Evolutionary conservation across 768 basidiomycete species (phyloP), one percentile per base, ranked within the genome.

Genomic region (Sporobolomyces roseus): DNA sequence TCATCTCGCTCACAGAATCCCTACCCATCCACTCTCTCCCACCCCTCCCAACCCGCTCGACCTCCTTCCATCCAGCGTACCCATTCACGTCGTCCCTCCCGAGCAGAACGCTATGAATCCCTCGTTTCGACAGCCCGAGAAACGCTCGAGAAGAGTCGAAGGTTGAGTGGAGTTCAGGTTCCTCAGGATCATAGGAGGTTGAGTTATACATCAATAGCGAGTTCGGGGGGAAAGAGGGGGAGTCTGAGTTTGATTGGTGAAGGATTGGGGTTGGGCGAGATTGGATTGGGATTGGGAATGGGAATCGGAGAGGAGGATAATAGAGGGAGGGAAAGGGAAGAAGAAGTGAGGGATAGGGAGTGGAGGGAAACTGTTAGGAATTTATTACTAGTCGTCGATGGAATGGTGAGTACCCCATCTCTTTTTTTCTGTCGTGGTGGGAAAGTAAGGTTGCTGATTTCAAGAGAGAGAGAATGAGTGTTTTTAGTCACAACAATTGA

Each of bases 381-480:
- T 33, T 51, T 71, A 58, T 52, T 71, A 14, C 41, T 51, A n/a
- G 70, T 71, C 23, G 70, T 71, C 35, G 70, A 71, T 43, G 70
- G 70, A 9, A 66, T 71, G 65, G 65, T 67, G 43, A 52, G 65
- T 30, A 10, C 0, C 8, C 29, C 41, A 14, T 46, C 45, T 23
- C 45, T 46, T 21, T 46, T n/a, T n/a, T n/a, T n/a, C n/a, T n/a
- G n/a, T n/a, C n/a, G n/a, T n/a, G n/a, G n/a, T n/a, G n/a, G n/a
- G n/a, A n/a, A n/a, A n/a, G n/a, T n/a, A n/a, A n/a, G n/a, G n/a
- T n/a, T n/a, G n/a, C n/a, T n/a, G n/a, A n/a, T n/a, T n/a, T n/a
- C n/a, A n/a, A n/a, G n/a, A n/a, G n/a, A n/a, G n/a, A n/a, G n/a
- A n/a, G n/a, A n/a, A n/a, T n/a, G n/a, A n/a, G 6, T 46, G 45